Conservation (phyloP, 139 green algal genomes). For the Tetradesmus lagerheimii region DNA sequence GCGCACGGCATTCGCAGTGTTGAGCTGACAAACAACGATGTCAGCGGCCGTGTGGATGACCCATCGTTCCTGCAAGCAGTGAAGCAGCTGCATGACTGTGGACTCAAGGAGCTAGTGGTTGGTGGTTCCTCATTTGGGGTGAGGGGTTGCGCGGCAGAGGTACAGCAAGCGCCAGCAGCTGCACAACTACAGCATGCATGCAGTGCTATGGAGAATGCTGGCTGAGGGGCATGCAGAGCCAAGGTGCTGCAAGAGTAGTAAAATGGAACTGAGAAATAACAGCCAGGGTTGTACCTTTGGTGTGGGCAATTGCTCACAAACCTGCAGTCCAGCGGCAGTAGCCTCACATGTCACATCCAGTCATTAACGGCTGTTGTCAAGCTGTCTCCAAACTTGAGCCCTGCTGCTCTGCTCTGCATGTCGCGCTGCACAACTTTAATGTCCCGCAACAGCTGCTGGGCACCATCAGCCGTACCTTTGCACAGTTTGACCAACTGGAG, state of each 20-base stretch:
- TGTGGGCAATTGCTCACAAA: neutral
- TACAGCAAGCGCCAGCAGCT: neutral
- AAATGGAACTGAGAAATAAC: no score
- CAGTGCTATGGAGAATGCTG: neutral
- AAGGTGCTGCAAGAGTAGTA: no score
- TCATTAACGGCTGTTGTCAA: neutral
- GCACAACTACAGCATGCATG: neutral
- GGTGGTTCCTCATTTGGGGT: neutral
- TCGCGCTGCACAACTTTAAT: no score
- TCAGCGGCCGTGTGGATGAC: neutral
- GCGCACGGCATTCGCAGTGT: neutral
- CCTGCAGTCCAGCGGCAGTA: neutral
- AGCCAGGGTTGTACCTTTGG: no score
- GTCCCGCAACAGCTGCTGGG: neutral
- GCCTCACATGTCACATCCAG: neutral
- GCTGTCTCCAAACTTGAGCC: neutral
- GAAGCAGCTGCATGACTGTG: slow-evolving; percentile 36
- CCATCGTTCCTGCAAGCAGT: neutral
- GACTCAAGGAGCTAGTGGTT: neutral
- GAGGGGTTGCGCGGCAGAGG: no score
- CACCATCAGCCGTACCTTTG: neutral
- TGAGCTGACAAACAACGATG: slow-evolving; percentile 23
- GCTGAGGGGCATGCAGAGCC: no score
- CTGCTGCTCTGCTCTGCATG: neutral
- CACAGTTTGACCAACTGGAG: neutral